Percentiles rank a stretch among this genome's conserved stretches.
Conservation (phyloP, 768 basidiomycete species). For the Trametes punicea region DNA sequence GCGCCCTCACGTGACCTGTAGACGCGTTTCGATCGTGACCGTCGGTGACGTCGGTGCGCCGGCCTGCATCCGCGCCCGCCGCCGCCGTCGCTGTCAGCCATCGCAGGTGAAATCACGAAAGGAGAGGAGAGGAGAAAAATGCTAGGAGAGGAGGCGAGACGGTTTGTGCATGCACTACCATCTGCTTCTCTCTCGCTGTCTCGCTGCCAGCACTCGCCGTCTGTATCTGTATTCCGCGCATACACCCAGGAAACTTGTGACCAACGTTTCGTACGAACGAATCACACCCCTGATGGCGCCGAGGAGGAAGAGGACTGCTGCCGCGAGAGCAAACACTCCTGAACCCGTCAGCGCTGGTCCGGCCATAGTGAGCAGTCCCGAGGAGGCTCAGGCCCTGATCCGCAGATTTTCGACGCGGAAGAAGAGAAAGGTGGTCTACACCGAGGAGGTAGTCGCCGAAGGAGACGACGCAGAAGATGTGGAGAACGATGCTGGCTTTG, state of each 20-base stretch:
- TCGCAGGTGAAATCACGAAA: not conserved
- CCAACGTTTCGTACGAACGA: not conserved
- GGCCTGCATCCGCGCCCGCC: constrained; percentile 3
- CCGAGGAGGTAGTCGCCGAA: not conserved
- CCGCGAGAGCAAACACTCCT: not conserved
- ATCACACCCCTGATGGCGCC: not conserved
- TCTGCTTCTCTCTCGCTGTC: not conserved
- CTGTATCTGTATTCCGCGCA: not conserved
- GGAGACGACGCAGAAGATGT: not conserved
- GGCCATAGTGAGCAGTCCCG: constrained; percentile 10
- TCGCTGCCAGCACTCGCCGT: not conserved
- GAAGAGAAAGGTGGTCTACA: constrained; percentile 16
- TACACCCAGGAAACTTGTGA: not conserved
- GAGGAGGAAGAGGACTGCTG: constrained; percentile 12
- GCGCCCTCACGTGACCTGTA: constrained; percentile 9
- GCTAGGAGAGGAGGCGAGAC: too few species aligned
- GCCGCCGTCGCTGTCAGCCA: not conserved
- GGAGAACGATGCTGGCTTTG: not conserved
- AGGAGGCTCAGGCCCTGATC: constrained; percentile 6
- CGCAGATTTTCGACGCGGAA: constrained; percentile 7
- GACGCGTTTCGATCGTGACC: constrained; percentile 5
- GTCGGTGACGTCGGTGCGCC: constrained; percentile 17
- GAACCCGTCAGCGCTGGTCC: not conserved
- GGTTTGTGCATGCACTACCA: constrained; percentile 11
- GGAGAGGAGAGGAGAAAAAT: not conserved